Evolutionary conservation across 768 basidiomycete species (phyloP).

Genomic region (Amanita rimosa): DNA sequence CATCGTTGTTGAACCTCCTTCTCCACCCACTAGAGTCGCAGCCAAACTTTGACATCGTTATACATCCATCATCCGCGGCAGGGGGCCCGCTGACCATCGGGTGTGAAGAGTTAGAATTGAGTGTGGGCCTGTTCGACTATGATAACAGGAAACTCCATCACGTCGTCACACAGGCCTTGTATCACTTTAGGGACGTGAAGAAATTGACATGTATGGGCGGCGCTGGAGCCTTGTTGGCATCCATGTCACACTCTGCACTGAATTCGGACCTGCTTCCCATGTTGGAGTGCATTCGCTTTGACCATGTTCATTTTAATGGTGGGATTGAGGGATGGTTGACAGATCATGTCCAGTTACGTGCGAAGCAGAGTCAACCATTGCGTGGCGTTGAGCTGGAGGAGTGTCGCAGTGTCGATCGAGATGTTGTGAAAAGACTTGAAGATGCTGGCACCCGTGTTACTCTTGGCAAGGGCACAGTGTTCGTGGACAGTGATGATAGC

Average conservation of each 20-base stretch:
- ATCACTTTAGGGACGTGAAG: background rate
- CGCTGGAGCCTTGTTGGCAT: background rate
- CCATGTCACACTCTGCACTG: no score
- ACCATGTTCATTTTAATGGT: background rate
- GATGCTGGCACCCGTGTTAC: background rate
- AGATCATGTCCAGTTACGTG: background rate
- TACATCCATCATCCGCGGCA: background rate
- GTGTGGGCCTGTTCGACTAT: background rate
- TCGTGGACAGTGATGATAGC: background rate
- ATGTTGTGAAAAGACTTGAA: background rate
- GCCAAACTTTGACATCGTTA: background rate
- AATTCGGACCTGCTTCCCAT: background rate
- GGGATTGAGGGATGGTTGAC: background rate
- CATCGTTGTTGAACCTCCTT: background rate
- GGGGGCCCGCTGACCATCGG: background rate
- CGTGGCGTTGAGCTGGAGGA: background rate
- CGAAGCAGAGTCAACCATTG: background rate
- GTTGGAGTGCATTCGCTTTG: background rate
- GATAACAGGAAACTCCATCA: background rate
- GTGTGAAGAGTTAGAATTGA: constrained; percentile 1
- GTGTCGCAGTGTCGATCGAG: background rate
- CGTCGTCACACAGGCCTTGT: background rate
- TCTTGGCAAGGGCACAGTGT: background rate
- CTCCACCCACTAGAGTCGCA: background rate
- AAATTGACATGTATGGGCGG: background rate